Evolutionary conservation across 768 basidiomycete genomes (phyloP).

Genomic region (Termitomyces sp.): DNA sequence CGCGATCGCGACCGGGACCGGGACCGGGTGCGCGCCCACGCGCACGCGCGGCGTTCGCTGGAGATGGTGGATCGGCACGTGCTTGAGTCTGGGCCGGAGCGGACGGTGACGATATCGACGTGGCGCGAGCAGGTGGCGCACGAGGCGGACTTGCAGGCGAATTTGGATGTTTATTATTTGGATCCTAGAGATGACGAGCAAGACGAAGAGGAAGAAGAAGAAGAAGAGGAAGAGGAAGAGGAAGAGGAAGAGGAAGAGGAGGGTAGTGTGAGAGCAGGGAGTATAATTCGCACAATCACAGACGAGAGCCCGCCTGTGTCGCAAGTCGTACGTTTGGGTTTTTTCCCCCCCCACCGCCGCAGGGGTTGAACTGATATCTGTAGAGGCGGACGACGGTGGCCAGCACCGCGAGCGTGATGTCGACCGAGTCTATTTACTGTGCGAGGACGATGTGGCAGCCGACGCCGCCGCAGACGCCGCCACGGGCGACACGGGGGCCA

Average conservation of each 20-base stretch:
- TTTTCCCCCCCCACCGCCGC: too few species aligned
- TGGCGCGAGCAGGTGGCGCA: slow-evolving; percentile 53
- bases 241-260: neutral
- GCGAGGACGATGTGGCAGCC: slow-evolving; percentile 17
- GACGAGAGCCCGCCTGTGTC: slow-evolving; percentile 9
- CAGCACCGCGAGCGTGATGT: too few species aligned
- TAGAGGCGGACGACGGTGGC: neutral
- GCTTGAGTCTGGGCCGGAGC: slow-evolving; percentile 44
- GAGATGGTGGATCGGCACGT: slow-evolving; percentile 38
- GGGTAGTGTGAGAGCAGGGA: neutral
- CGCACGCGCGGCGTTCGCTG: slow-evolving; percentile 30
- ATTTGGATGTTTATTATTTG: slow-evolving; percentile 44
- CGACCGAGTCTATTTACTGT: too few species aligned
- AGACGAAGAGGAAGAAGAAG: slow-evolving; percentile 17
- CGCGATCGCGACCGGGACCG: neutral
- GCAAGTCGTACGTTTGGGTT: neutral
- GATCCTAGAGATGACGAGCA: slow-evolving; percentile 28
- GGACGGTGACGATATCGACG: slow-evolving; percentile 47
- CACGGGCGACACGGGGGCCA: slow-evolving; percentile 1
- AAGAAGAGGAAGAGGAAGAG: slow-evolving; percentile 10
- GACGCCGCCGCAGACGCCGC: slow-evolving; percentile 19
- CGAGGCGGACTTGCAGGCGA: slow-evolving; percentile 29
- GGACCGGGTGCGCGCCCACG: neutral
- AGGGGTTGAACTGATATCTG: neutral
- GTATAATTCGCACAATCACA: slow-evolving; percentile 10